Conservation (phyloP, 345 rosid genomes). For the Durio zibethinus region DNA sequence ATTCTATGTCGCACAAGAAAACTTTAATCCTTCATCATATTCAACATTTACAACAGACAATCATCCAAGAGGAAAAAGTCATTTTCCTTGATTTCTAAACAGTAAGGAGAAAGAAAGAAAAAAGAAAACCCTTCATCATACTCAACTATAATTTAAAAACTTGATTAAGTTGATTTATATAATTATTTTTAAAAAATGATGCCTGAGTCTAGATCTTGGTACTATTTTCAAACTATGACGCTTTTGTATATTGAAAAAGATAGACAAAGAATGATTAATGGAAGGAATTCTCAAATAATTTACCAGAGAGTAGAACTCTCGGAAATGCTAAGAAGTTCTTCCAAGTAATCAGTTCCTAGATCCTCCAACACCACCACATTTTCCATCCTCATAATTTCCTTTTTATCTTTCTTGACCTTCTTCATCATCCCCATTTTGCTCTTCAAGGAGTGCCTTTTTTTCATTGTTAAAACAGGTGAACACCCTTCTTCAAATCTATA, state of each 20-base stretch:
- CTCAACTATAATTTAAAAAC: too few species aligned
- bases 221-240: too few species aligned
- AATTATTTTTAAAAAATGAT: background rate
- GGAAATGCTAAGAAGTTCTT: slow-evolving; percentile 42
- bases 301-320: slow-evolving; percentile 6
- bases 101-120: background rate
- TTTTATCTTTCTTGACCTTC: slow-evolving; percentile 36
- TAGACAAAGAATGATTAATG: background rate
- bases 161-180: background rate
- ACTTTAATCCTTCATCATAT: background rate
- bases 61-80: background rate
- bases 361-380: slow-evolving; percentile 50
- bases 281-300: background rate
- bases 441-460: slow-evolving; percentile 46
- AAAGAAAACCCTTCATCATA: too few species aligned
- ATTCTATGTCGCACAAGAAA: background rate
- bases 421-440: slow-evolving; percentile 32
- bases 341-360: slow-evolving; percentile 57
- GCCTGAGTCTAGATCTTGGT: too few species aligned
- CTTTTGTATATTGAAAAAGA: too few species aligned
- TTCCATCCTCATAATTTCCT: slow-evolving; percentile 25
- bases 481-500: slow-evolving; percentile 29
- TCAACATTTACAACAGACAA: background rate
- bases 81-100: background rate
- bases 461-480: slow-evolving; percentile 56